Conservation (phyloP, 1,284 basidiomycete species). For the Ganoderma lucidum region DNA sequence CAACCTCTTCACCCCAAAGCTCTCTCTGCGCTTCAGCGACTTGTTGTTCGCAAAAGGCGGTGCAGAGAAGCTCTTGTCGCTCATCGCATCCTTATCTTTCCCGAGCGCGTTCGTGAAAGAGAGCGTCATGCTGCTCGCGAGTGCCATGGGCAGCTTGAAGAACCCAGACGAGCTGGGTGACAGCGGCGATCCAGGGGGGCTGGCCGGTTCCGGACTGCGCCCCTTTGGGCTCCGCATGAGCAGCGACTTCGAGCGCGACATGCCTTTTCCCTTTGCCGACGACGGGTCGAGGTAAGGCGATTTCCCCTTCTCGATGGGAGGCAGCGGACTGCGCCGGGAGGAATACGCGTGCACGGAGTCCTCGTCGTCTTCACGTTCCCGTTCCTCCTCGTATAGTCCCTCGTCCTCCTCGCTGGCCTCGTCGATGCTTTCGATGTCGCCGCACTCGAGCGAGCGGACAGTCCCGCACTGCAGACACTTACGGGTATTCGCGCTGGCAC, state of each 20-base stretch:
- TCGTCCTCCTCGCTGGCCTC: slow-evolving; percentile 31
- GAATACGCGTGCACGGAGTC: slow-evolving; percentile 11
- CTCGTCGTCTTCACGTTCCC: slow-evolving; percentile 21
- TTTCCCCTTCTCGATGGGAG: slow-evolving; percentile 18
- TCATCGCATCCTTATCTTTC: slow-evolving; percentile 8
- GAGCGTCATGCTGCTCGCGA: slow-evolving; percentile 40
- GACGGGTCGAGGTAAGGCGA: slow-evolving; percentile 29
- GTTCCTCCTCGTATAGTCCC: neutral
- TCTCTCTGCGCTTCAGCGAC: slow-evolving; percentile 38
- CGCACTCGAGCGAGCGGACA: slow-evolving; percentile 28
- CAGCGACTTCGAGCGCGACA: slow-evolving; percentile 13
- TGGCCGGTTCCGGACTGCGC: slow-evolving; percentile 24
- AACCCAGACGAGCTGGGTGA: slow-evolving; percentile 33
- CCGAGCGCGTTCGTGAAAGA: slow-evolving; percentile 32
- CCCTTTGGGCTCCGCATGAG: slow-evolving; percentile 18
- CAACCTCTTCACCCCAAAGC: slow-evolving; percentile 41
- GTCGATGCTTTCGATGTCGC: slow-evolving; percentile 29
- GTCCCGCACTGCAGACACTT: slow-evolving; percentile 39
- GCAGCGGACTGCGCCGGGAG: slow-evolving; percentile 18
- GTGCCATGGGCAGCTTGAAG: slow-evolving; percentile 34
- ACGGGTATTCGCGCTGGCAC: slow-evolving; percentile 22
- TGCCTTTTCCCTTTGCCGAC: slow-evolving; percentile 12
- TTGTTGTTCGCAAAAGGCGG: slow-evolving; percentile 4
- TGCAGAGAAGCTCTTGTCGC: slow-evolving; percentile 25
- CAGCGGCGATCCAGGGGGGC: slow-evolving; percentile 35